Conservation (phyloP, 2,329 filamentous ascomycete species). For the Calonectria pauciramosa region DNA sequence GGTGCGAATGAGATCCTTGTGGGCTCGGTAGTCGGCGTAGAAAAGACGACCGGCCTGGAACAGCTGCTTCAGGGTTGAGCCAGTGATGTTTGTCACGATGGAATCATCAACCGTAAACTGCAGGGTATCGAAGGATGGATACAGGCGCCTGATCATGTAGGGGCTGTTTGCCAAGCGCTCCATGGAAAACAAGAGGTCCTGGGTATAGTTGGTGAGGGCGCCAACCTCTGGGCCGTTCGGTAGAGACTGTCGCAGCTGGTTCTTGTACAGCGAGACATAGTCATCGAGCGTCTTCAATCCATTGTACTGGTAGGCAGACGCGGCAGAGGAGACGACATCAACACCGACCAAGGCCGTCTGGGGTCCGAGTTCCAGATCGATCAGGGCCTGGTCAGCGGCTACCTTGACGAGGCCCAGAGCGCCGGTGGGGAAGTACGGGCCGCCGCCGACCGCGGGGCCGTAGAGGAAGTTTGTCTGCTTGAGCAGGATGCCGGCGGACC, state of each 20-base stretch:
- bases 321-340: background rate
- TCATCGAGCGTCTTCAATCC: background rate
- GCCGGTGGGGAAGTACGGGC: background rate
- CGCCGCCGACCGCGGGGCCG: background rate
- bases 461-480: conserved; percentile 2
- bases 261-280: background rate
- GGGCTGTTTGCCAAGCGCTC: conserved; percentile 1
- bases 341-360: background rate
- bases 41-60: background rate
- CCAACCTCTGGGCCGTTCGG: background rate
- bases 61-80: background rate
- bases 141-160: background rate
- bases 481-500: background rate
- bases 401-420: background rate
- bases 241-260: background rate
- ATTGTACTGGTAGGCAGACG: background rate
- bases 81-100: background rate
- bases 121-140: background rate
- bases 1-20: background rate
- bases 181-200: conserved; percentile 2
- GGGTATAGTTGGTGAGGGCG: background rate
- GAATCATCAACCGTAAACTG: background rate
- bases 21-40: background rate
- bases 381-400: background rate
- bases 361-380: background rate